A percentile compares a stretch with the other conserved stretches of the same genome.
Conservation (phyloP, 2,329 filamentous ascomycete genomes). For the Aureobasidium subglaciale region DNA sequence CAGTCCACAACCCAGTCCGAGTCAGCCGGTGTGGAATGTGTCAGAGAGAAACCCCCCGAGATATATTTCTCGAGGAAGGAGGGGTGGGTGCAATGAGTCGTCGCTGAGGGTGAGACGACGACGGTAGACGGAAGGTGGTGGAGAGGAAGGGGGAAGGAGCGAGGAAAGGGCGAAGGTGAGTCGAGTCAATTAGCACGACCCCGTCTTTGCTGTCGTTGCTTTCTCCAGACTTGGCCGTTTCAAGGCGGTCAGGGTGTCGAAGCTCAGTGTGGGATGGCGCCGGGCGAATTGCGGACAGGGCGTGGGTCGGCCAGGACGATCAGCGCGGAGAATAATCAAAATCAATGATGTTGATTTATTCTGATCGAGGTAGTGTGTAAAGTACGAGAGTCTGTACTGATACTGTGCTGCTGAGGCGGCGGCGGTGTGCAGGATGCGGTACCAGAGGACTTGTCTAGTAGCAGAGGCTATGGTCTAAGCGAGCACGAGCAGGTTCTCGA, state of each 20-base stretch:
- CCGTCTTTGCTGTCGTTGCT: constrained; percentile 14
- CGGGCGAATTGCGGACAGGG: constrained; percentile 10
- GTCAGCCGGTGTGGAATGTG: constrained; percentile 15
- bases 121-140: not conserved
- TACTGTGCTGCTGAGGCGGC: constrained; percentile 6
- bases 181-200: constrained; percentile 8
- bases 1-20: constrained; percentile 7
- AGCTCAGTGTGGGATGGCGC: constrained; percentile 1
- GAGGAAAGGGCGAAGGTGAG: constrained; percentile 6
- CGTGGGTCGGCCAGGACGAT: constrained; percentile 6
- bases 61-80: not conserved
- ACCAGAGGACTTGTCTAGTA: not conserved
- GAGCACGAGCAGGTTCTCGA: constrained; percentile 8
- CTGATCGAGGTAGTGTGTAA: constrained; percentile 3
- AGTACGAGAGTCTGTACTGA: not conserved
- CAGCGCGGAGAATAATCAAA: constrained; percentile 15
- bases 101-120: not conserved
- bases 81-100: not conserved
- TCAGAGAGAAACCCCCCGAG: constrained; percentile 14
- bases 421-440: constrained; percentile 9
- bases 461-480: constrained; percentile 6
- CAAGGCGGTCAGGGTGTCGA: constrained; percentile 12
- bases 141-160: not conserved
- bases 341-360: constrained; percentile 9
- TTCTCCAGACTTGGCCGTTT: constrained; percentile 15